Percentiles rank a stretch among this genome's conserved stretches.
phyloP scores from a whole-genome alignment of 179 eudicot genomes.

The Nepenthes alata region DNA sequence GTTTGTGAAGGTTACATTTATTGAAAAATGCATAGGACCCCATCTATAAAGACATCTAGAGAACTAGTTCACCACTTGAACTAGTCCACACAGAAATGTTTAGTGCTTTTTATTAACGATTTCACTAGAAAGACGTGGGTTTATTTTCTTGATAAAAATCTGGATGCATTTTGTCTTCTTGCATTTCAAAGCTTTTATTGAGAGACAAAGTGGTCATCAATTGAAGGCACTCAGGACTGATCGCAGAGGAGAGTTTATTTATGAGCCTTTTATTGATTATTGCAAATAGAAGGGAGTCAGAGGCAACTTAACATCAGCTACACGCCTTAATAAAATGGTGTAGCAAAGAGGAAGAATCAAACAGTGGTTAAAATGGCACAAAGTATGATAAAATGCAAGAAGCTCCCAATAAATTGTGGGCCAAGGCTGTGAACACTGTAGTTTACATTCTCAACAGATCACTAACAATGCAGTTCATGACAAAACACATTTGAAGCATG shows the following conservation, averaged over 20 bases:
- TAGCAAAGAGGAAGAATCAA: slow-evolving; percentile 12
- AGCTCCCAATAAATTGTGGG: slow-evolving; percentile 12
- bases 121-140: slow-evolving; percentile 11
- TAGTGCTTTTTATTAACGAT: slow-evolving; percentile 12
- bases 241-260: slow-evolving; percentile 7
- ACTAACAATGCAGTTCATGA: slow-evolving; percentile 5
- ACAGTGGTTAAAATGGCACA: slow-evolving; percentile 16
- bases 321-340: slow-evolving; percentile 22
- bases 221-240: slow-evolving; percentile 1
- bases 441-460: slow-evolving; percentile 10
- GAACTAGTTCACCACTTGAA: background rate
- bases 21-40: too few species aligned
- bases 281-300: background rate
- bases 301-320: slow-evolving; percentile 5
- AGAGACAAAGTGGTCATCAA: slow-evolving; percentile 4
- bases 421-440: slow-evolving; percentile 7
- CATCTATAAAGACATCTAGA: background rate
- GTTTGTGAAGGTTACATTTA: too few species aligned
- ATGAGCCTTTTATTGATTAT: background rate
- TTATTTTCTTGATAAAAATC: slow-evolving; percentile 9
- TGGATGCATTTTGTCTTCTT: slow-evolving; percentile 6
- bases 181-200: background rate
- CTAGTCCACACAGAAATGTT: slow-evolving; percentile 6
- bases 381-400: slow-evolving; percentile 8
- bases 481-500: slow-evolving; percentile 18